phyloP scores from a whole-genome alignment of 768 basidiomycete species.

The Amanita phalloides region DNA sequence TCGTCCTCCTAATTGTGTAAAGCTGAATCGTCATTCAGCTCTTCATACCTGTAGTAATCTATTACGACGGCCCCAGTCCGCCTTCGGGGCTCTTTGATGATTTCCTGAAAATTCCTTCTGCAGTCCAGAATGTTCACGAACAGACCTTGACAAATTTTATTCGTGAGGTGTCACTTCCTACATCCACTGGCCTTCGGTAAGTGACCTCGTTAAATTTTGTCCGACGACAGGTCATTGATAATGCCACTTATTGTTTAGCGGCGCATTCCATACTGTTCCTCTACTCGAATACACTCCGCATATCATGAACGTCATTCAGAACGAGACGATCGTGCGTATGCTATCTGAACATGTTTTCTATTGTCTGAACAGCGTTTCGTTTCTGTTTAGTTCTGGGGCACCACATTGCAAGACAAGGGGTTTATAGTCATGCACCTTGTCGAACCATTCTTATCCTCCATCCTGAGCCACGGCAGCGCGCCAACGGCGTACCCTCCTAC shows the following conservation, averaged over 20 bases:
- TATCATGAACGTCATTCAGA: constrained; percentile 21
- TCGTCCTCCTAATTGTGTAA: background rate
- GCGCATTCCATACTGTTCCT: constrained; percentile 24
- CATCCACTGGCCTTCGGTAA: constrained; percentile 9
- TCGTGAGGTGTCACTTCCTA: constrained; percentile 16
- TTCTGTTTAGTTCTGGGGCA: background rate
- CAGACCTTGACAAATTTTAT: constrained; percentile 25
- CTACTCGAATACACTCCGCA: constrained; percentile 18
- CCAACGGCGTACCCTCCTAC: constrained; percentile 35
- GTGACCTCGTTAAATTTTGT: background rate
- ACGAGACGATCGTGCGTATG: constrained; percentile 24
- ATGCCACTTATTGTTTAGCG: constrained; percentile 11
- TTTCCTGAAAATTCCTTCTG: constrained; percentile 27
- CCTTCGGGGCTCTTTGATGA: constrained; percentile 36
- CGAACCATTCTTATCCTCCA: constrained; percentile 30
- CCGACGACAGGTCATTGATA: background rate
- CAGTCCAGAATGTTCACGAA: constrained; percentile 21
- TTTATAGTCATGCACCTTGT: constrained; percentile 23
- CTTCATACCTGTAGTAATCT: constrained; percentile 21
- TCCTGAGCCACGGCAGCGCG: constrained; percentile 24
- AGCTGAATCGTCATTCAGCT: constrained; percentile 4
- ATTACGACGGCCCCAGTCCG: constrained; percentile 40
- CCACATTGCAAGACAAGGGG: background rate
- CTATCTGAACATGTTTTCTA: background rate
- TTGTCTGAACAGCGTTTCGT: too few species aligned